Conservation (phyloP, 352 stramenopile genomes). For the Sclerospora graminicola region DNA sequence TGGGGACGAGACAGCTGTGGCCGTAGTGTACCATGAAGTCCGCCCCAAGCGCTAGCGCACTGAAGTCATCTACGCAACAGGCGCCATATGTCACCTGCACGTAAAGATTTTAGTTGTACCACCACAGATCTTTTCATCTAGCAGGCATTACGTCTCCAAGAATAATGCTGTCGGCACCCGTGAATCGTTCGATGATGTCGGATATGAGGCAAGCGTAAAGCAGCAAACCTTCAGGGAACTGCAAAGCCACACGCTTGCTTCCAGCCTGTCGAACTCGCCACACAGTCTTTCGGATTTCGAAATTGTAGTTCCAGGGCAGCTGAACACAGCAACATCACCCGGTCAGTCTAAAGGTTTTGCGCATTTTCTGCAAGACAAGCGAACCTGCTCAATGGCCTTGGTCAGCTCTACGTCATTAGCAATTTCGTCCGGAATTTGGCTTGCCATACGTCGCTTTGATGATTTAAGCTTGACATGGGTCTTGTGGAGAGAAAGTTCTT, state of each 20-base stretch:
- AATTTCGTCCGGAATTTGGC: conserved; percentile 88
- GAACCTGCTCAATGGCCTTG: conserved; percentile 84
- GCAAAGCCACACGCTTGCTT: conserved; percentile 91
- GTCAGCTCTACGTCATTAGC: conserved; percentile 79
- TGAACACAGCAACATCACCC: conserved; percentile 9
- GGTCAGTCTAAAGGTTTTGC: not conserved
- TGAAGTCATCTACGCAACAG: conserved; percentile 99
- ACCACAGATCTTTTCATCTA: not conserved
- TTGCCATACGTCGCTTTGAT: conserved; percentile 69
- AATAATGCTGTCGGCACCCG: conserved; percentile 87
- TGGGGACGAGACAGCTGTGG: conserved; percentile 97
- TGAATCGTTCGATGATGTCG: conserved; percentile 97
- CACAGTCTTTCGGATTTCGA: conserved; percentile 97
- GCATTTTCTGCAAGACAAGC: not conserved
- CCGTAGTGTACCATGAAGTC: conserved; percentile 99
- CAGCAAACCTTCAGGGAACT: conserved; percentile 98
- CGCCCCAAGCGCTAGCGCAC: conserved; percentile 89
- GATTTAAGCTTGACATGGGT: conserved; percentile 49
- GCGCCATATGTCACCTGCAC: conserved; percentile 93
- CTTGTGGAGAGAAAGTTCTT: conserved; percentile 27
- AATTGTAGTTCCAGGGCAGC: conserved; percentile 98
- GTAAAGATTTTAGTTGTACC: not conserved
- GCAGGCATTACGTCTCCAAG: conserved; percentile 89
- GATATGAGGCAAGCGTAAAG: conserved; percentile 97
- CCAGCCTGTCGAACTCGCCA: conserved; percentile 88